A percentile compares a stretch with the other conserved stretches of the same genome.
phyloP scores from a whole-genome alignment of 805 yeast genomes.

The Candida piceae region DNA sequence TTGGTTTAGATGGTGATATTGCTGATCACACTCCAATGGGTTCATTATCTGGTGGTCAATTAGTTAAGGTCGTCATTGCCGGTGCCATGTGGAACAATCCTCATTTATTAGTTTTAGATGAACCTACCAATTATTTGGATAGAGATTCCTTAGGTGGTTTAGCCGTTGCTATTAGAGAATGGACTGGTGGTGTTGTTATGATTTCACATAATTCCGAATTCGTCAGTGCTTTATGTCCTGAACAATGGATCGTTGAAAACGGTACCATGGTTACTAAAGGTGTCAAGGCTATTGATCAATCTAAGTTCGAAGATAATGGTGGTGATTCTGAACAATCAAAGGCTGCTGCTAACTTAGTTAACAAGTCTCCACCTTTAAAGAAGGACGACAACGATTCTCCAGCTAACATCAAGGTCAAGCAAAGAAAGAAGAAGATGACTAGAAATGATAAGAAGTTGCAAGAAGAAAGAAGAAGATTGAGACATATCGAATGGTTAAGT shows the following conservation, averaged over 20 bases:
- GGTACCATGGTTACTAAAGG: constrained; percentile 87
- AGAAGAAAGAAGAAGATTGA: constrained; percentile 88
- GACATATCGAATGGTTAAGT: constrained; percentile 91
- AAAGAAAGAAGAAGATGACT: constrained; percentile 94
- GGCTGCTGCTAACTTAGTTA: constrained; percentile 40
- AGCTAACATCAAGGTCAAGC: constrained; percentile 88
- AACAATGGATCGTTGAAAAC: constrained; percentile 95
- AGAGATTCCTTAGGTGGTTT: constrained; percentile 97
- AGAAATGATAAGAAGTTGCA: constrained; percentile 91
- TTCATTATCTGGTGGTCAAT: constrained; percentile 94
- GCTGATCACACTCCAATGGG: constrained; percentile 98
- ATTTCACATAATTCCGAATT: constrained; percentile 96
- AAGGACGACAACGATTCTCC: constrained; percentile 83
- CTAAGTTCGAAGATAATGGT: constrained; percentile 79
- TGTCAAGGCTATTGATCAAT: constrained; percentile 63
- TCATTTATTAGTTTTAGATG: constrained; percentile 91
- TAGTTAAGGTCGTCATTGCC: constrained; percentile 96
- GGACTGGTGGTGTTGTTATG: constrained; percentile 98
- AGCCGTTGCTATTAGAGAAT: constrained; percentile 95
- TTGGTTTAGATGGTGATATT: constrained; percentile 95
- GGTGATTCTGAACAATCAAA: constrained; percentile 39
- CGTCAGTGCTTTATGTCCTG: constrained; percentile 96
- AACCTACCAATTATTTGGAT: constrained; percentile 97
- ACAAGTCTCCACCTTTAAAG: constrained; percentile 44
- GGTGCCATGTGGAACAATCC: constrained; percentile 99